Base-by-base conservation (phyloP, 2,329 filamentous ascomycete species). In the Neocatenulostroma microsporum region DNA sequence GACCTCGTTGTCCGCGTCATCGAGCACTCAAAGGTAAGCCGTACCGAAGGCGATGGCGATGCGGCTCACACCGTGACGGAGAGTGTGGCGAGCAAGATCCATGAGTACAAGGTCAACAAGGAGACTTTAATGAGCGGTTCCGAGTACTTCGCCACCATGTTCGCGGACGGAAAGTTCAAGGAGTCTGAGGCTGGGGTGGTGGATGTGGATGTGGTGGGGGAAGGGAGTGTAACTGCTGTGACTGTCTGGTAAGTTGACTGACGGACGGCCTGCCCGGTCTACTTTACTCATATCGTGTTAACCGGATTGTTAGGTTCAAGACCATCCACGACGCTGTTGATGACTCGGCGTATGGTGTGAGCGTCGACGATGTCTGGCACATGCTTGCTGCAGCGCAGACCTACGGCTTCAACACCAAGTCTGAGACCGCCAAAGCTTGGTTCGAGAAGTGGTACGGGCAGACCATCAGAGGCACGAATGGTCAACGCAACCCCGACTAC, bases 51-150 rank as follows among this genome's bases (percentile, higher is more conserved):
- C 21, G 29, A 33, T 17, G 33, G 21, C 8, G 11, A 35, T 17
- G 14, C 21, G 18, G 7, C 21, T 12, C 27, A 17, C 10, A 13
- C 17, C 6, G 26, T 36, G 7, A 25, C 21, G 11, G 34, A 37
- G 24, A 37, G 39, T 20, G 14, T 41, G 27, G 19, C 36, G 11
- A 30, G 36, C 35, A 47, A 37, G 27, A 26, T 42, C 2, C 34
- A 39, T 17, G 46, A 47, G 32, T 50, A 42, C 37, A 36, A 42
- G 18, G 44, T 48, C 21, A 34, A 40, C 17, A 37, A 41, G 18
- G 35, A 37, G 1, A 23, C 21, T 6, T 20, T 46, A 12, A 17
- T 31, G 26, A 29, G 8, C 6, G 7, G 9, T 14, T 14, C 13
- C 29, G 5, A 23, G 30, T 26, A 37, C 30, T 40, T 50, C 31